Evolutionary conservation across 2,329 filamentous ascomycete species (phyloP), one percentile per base, ranked within the genome.

Genomic region (Arthrobotrys sinensis): DNA sequence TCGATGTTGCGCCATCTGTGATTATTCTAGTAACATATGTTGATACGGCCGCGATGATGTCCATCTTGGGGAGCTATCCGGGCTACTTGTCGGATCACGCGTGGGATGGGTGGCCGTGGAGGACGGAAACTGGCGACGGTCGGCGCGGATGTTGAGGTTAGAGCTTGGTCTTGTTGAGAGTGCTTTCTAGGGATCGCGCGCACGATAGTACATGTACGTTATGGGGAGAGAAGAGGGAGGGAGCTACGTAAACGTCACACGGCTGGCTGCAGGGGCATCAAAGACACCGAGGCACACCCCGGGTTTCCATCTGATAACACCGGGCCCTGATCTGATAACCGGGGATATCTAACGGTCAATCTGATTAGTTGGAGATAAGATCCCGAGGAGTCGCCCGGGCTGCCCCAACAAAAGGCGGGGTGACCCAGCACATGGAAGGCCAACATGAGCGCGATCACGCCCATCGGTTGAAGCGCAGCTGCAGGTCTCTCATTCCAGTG

Each of bases 21-120:
- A 98, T 91, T 90, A 99, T 97, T 89, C 94, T 97, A 84, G 91
- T 92, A 88, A 99, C 92, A 87, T 99, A 99, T 86, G 93, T 92
- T 82, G 94, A 92, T 83, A 97, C 91, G 81, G 94, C 93, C 84
- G 96, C 92, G 80, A 96, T 92, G 83, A 98, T 91, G 84, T 99
- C 96, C 96, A 99, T 99, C 82, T 81, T 87, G 85, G 34, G 4
- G n/a, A 34, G 36, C 28, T 46, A 28, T 4, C 24, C 21, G 40
- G 24, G 28, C 16, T 28, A 24, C 16, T n/a, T n/a, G 19, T 40
- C 3, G 32, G 32, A 52, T 45, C 32, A 53, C 28, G 32, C 32
- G 46, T 55, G 14, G 14, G 19, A 40, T 11, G 19, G 50, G 19
- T 43, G 21, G 16, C 4, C 16, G 19, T 1, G 6, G 19, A 40